Evolutionary conservation across 495 filamentous ascomycete genomes (phyloP), one percentile per base, ranked within the genome.

Genomic region (Neurospora tetrasperma): DNA sequence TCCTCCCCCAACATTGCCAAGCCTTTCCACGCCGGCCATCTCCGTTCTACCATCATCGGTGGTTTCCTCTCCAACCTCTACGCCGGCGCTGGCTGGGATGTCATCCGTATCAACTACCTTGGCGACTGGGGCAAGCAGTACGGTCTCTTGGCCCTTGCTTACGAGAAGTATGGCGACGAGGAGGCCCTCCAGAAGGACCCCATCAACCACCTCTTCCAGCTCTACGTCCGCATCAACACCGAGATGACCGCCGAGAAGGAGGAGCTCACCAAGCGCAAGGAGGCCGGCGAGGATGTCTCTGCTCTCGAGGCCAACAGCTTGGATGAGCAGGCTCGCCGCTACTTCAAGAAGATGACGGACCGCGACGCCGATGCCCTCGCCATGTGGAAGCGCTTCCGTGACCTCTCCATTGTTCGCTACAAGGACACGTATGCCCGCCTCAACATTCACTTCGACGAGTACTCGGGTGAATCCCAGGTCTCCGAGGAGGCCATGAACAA

Each of bases 401-500:
- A 96, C 62, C 86, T 99, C 66, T 94, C 91, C 82, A 98, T 98
- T 75, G 84, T 88, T 73, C 90, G 91, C 78, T 97, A 97, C 83
- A 90, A 92, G 81, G 77, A 80, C 6, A 85, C 80, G 1, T 82
- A 82, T 70, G 80, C 78, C 66, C 80, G 80, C 71, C 76, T 82
- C 23, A 98, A 97, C 83, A 98, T 99, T 78, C 86, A 89, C 72
- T 99, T 94, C 77, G 94, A 98, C 79, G 90, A 93, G 71, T 99
- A 99, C 85, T 92, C 91, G 42, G 95, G 95, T 42, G 96, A 99
- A 82, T 95, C 92, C n/a, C 93, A 96, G 78, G 92, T 99, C 70
- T 88, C 89, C 72, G 88, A 91, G 75, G 92, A 93, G 78, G 89
- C 89, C 74, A 97, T 99, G 93, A 88, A 90, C 48, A 83, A 83